These are phyloP conservation scores for Talaromyces sp. DNA, from an alignment of 2,329 filamentous ascomycete species.

Conservation along the genomic window DNA sequence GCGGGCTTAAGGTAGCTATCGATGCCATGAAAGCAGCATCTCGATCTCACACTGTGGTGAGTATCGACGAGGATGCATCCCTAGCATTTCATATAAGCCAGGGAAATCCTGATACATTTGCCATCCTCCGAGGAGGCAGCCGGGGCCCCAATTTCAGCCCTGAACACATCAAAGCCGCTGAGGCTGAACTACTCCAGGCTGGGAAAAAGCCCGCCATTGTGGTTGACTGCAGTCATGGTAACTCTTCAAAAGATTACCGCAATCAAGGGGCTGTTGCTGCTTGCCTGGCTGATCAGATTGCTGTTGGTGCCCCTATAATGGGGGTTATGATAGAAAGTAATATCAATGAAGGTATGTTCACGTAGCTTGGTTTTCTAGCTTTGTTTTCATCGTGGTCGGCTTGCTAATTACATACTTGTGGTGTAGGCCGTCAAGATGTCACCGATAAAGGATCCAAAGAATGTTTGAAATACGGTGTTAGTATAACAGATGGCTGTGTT, in stretches of 20 bases:
- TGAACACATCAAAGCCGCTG: slow-evolving; percentile 1
- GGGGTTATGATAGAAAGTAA: slow-evolving; percentile 8
- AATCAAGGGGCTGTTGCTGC: slow-evolving; percentile 4
- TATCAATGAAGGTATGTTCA: slow-evolving; percentile 2
- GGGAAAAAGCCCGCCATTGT: slow-evolving; percentile 2
- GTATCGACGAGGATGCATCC: not conserved
- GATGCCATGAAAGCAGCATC: slow-evolving; percentile 7
- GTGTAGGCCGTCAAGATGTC: not conserved
- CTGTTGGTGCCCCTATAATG: slow-evolving; percentile 4
- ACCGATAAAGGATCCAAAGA: not conserved
- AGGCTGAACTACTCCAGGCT: not conserved
- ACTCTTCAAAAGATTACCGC: slow-evolving; percentile 1
- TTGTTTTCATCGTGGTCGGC: not conserved
- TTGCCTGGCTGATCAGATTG: slow-evolving; percentile 1
- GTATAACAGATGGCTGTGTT: slow-evolving; percentile 6
- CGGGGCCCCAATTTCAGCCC: not conserved
- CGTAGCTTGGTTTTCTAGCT: not conserved
- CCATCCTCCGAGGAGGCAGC: slow-evolving; percentile 6
- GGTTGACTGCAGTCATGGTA: slow-evolving; percentile 7
- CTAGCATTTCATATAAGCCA: not conserved
- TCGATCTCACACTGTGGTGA: not conserved
- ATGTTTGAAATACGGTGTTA: slow-evolving; percentile 3
- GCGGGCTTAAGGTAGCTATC: not conserved
- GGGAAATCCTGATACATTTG: slow-evolving; percentile 6
- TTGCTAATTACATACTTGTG: not conserved